Evolutionary conservation across 2,329 filamentous ascomycete species (phyloP), one percentile per base, ranked within the genome.

Genomic region (Venturia asperata): DNA sequence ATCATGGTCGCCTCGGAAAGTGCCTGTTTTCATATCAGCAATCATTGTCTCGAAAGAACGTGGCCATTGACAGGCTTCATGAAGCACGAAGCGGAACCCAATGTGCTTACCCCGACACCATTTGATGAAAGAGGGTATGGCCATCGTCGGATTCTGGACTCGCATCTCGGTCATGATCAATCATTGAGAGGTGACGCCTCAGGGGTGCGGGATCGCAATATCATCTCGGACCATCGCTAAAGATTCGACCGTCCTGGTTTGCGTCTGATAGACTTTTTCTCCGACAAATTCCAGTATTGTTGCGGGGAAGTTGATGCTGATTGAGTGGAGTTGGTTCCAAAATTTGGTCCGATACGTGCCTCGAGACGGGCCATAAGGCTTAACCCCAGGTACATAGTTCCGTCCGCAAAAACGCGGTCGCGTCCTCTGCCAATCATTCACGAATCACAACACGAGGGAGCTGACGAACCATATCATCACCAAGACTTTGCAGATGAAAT

Each of bases 401-500:
- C 13, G 47, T 52, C 47, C 47, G 47, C 21, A 52, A 52, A 27
- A 52, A 52, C 10, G 47, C 21, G 47, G 47, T 52, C 47, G 21
- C 47, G 7, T 15, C n/a, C 6, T 49, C 24, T 15, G 47, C 24
- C 21, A 52, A 52, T 52, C 47, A 6, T 52, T 52, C 21, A 27
- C 47, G 21, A 52, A 52, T 52, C 21, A 52, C 21, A 52, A 13
- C 21, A 52, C 21, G 47, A 27, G 21, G 47, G 3, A 52, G 21
- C 9, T 52, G 21, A 52, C 9, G 21, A 52, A 52, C 21, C 24
- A 6, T 49, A 15, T 27, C 21, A 49, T 49, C 21, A 21, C n/a
- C 45, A 49, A 24, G 45, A 49, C 45, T 49, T 11, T 49, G 47
- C 13, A 52, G 47, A 52, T 52, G 47, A 52, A 27, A 21, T 52